Conservation (phyloP, 2,329 filamentous ascomycete species). For the Penicillium janthinellum region DNA sequence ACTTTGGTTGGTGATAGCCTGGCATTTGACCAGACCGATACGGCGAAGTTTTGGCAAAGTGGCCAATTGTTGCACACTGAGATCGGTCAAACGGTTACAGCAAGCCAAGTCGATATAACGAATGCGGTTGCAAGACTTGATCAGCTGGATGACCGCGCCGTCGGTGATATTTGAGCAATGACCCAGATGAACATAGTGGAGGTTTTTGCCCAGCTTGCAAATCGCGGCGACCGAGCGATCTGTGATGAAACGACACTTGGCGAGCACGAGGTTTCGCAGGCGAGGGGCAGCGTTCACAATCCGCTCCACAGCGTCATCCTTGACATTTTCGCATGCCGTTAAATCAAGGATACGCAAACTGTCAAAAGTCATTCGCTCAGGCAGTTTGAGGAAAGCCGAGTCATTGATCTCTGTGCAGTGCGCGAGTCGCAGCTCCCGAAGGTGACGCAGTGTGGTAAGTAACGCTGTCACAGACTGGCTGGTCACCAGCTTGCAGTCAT, state of each 20-base stretch:
- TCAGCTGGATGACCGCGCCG: constrained; percentile 78
- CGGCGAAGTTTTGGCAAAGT: constrained; percentile 88
- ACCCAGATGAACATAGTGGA: constrained; percentile 94
- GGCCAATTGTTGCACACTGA: constrained; percentile 80
- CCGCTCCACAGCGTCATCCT: constrained; percentile 82
- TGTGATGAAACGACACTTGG: constrained; percentile 91
- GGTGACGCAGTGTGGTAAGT: constrained; percentile 72
- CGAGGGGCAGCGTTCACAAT: constrained; percentile 86
- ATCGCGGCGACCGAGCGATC: constrained; percentile 87
- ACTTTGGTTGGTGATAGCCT: constrained; percentile 83
- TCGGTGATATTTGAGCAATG: constrained; percentile 94
- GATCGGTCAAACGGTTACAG: constrained; percentile 84
- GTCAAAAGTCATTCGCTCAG: constrained; percentile 71
- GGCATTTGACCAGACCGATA: constrained; percentile 93
- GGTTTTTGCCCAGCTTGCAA: constrained; percentile 85
- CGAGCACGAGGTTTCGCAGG: constrained; percentile 87
- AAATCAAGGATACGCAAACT: constrained; percentile 90
- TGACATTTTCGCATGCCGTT: constrained; percentile 81
- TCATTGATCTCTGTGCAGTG: constrained; percentile 85
- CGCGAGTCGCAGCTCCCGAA: constrained; percentile 87
- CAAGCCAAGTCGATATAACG: constrained; percentile 98
- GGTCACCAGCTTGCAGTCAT: constrained; percentile 78
- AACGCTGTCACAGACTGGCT: constrained; percentile 82
- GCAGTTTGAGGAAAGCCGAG: constrained; percentile 79
- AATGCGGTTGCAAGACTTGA: constrained; percentile 86